Base-by-base conservation (phyloP, 148 eudicot species). In the Bassia scoparia region DNA sequence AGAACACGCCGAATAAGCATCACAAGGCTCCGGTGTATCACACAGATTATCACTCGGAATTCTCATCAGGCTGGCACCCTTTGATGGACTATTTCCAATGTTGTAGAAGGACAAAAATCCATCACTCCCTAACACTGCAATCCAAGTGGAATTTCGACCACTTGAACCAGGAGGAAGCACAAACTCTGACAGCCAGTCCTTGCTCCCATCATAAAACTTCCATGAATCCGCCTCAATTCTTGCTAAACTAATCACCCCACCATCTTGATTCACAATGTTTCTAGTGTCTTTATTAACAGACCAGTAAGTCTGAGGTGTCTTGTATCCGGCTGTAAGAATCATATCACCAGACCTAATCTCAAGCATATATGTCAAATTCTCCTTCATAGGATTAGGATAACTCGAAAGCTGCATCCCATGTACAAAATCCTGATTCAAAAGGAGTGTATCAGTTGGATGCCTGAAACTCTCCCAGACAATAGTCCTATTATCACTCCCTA, bases 231-330 rank as follows among this genome's bases (percentile, higher is more conserved):
- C 80, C 50, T 67, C 73, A 17, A 95, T 77, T 38, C 74, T 56
- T 2, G 96, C 87, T 0, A 61, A 69, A 54, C 68, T 61, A 54
- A 88, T 74, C 31, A 12, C 35, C 15, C 87, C 89, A 10, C 97
- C 90, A 41, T 35, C 74, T 70, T 82, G 67, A 37, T 95, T 88
- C 30, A 88, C 83, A 49, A 77, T 85, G 68, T 64, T 88, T 34
- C 97, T 69, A 13, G 72, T 72, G 20, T 95, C 99, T 15, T 76
- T 73, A 0, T 67, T 63, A 86, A 86, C 71, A 67, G 97, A 82
- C 99, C 99, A 95, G 35, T 92, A 95, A 24, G 91, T 86, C 56
- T 95, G 99, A 1, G 94, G 89, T 15, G 83, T 79, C n/a, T 49
- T 76, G 56, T 89, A 95, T 61, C 75, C 86, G 8, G 93, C 87